Percentiles rank a stretch among this genome's conserved stretches.
Evolutionary conservation across 2,329 filamentous ascomycete species (phyloP).

Genomic region (Calonectria ilicicola): DNA sequence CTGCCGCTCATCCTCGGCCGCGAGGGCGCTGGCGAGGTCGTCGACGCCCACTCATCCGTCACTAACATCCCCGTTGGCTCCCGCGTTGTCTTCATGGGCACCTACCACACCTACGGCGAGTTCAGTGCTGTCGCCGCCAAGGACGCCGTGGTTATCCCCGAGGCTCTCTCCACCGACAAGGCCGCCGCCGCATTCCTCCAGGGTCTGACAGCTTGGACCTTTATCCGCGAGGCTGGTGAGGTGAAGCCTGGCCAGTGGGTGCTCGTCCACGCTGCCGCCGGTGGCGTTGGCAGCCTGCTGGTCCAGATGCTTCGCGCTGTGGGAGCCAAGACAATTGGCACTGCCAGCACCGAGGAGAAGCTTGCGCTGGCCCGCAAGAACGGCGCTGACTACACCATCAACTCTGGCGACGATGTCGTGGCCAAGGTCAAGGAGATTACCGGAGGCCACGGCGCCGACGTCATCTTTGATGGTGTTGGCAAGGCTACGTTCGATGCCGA

Average conservation of each 20-base stretch:
- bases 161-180: slow-evolving; percentile 68
- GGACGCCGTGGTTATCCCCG: slow-evolving; percentile 73
- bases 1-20: slow-evolving; percentile 84
- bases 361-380: slow-evolving; percentile 74
- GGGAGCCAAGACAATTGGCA: slow-evolving; percentile 84
- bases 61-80: slow-evolving; percentile 73
- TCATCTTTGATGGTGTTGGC: slow-evolving; percentile 88
- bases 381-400: slow-evolving; percentile 79
- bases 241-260: slow-evolving; percentile 84
- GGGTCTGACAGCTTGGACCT: slow-evolving; percentile 83
- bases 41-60: slow-evolving; percentile 66
- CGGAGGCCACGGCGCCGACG: slow-evolving; percentile 76
- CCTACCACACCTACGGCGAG: slow-evolving; percentile 64
- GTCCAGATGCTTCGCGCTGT: slow-evolving; percentile 79
- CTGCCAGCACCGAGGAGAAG: slow-evolving; percentile 81
- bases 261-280: slow-evolving; percentile 87
- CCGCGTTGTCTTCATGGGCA: slow-evolving; percentile 76
- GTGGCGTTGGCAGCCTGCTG: slow-evolving; percentile 82
- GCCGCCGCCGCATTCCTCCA: slow-evolving; percentile 81
- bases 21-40: slow-evolving; percentile 81
- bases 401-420: slow-evolving; percentile 73
- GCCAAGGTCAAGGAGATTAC: slow-evolving; percentile 76
- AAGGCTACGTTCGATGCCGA: slow-evolving; percentile 86
- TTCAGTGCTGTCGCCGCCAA: slow-evolving; percentile 65
- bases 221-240: slow-evolving; percentile 81